Percentiles rank a stretch among this genome's conserved stretches.
phyloP scores from a whole-genome alignment of 2,329 filamentous ascomycete genomes.

The Bertia moriformis region DNA sequence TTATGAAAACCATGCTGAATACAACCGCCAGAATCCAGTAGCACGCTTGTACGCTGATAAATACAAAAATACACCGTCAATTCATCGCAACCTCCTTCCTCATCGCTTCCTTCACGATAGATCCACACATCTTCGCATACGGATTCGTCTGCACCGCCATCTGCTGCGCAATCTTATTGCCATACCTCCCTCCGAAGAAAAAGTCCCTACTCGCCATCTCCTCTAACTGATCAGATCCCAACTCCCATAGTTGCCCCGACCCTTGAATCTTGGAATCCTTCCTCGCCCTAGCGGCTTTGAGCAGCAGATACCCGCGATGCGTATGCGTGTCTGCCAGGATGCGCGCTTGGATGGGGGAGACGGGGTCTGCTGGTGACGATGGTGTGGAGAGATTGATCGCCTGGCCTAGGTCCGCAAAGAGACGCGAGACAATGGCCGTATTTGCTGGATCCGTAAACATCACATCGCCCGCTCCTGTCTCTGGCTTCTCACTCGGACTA shows the following conservation, averaged over 20 bases:
- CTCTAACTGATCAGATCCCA: conserved; percentile 12
- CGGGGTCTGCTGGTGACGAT: conserved; percentile 16
- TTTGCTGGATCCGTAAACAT: conserved; percentile 11
- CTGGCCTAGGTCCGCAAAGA: conserved; percentile 19
- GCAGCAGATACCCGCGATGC: conserved; percentile 29
- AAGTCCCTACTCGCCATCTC: conserved; percentile 17
- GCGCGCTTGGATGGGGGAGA: conserved; percentile 29
- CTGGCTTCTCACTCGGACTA: not conserved
- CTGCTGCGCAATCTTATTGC: conserved; percentile 17
- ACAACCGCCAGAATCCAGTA: not conserved
- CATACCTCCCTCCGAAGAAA: conserved; percentile 17
- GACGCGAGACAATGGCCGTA: conserved; percentile 7
- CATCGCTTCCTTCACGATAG: conserved; percentile 22
- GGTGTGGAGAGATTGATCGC: conserved; percentile 30
- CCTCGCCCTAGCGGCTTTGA: conserved; percentile 12
- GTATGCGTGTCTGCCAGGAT: conserved; percentile 37
- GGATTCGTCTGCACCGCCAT: conserved; percentile 20
- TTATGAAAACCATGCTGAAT: not conserved
- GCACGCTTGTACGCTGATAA: no score
- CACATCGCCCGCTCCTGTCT: no score
- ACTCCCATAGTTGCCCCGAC: conserved; percentile 3
- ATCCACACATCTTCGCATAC: conserved; percentile 21
- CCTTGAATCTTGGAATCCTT: conserved; percentile 4
- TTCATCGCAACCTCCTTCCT: conserved; percentile 12
- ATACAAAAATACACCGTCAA: conserved; percentile 1